Evolutionary conservation across 805 yeast genomes (phyloP), one percentile per base, ranked within the genome.

Genomic region (Wickerhamiella vanderwaltii): DNA sequence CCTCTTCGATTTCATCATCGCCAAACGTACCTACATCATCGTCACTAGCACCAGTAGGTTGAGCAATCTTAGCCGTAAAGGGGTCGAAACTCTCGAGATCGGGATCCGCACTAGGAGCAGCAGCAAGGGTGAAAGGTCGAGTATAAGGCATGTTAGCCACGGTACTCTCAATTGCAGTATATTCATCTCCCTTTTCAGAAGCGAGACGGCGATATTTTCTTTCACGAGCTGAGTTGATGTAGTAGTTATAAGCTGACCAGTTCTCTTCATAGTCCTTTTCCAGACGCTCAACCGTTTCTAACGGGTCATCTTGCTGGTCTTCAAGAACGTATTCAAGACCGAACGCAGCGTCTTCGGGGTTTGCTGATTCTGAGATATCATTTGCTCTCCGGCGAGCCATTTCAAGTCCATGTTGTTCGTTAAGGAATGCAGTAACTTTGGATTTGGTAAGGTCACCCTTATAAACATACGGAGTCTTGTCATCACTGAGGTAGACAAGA

Each of bases 1-100:
- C 67, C 39, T 79, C 75, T 44, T 77, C 91, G 59, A 79, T 80
- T 58, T 82, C 94, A 65, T 85, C 95, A 75, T 85, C 94, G 72
- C 85, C 95, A 26, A 31, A 25, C 31, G 19, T 17, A n/a, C n/a
- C 36, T 13, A 33, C 36, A 20, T 32, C 43, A 12, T 26, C 43
- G 29, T 33, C 48, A 12, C 35, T 35, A 12, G 31, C 43, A 11
- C 30, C 35, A 7, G 35, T 13, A n/a, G 23, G 16, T 6, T 33
- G 35, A 6, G 38, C 29, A 11, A 11, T 23, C 15, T 20, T 13
- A 2, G 38, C 19, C 9, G 17, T 22, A 29, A 20, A 31, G 12
- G 17, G 25, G 11, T 32, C 24, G 18, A 32, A 26, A 7, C 15
- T n/a, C 30, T 39, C 43, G 6, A 35, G 23, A 18, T 35, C 37